Evolutionary conservation across 345 rosid genomes (phyloP).

Genomic region (Hibiscus syriacus): DNA sequence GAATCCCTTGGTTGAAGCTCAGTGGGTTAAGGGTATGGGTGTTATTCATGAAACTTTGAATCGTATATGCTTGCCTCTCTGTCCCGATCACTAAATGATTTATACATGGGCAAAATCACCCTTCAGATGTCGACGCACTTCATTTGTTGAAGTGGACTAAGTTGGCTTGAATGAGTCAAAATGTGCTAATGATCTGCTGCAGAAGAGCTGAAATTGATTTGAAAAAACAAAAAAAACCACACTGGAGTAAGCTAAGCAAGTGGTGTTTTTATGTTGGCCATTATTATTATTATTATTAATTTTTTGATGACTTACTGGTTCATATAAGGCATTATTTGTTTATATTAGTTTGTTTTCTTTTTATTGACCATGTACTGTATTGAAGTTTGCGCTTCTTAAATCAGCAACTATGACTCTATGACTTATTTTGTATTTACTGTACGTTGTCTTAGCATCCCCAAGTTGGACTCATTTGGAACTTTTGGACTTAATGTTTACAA

Average conservation of each 20-base stretch:
- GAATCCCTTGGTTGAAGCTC: slow-evolving; percentile 41
- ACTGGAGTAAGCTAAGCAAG: slow-evolving; percentile 1
- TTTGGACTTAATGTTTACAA: too few species aligned
- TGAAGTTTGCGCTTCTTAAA: too few species aligned
- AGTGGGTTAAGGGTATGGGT: slow-evolving; percentile 57
- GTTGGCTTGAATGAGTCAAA: background rate
- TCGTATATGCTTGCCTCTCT: slow-evolving; percentile 61
- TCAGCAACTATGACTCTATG: too few species aligned
- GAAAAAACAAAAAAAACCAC: background rate
- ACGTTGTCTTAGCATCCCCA: too few species aligned
- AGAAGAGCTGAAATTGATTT: background rate
- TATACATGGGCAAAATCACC: slow-evolving; percentile 67
- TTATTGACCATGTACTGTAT: too few species aligned
- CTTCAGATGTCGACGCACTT: slow-evolving; percentile 64
- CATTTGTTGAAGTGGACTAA: slow-evolving; percentile 51
- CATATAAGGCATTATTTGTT: too few species aligned
- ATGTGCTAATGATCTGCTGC: background rate
- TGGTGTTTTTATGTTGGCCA: too few species aligned
- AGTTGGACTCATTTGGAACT: too few species aligned
- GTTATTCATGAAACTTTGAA: slow-evolving; percentile 53
- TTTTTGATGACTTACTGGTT: too few species aligned
- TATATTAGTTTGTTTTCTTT: too few species aligned
- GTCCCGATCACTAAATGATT: slow-evolving; percentile 55
- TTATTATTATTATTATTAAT: too few species aligned
- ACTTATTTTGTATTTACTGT: too few species aligned